Percentiles rank a stretch among this genome's conserved stretches.
phyloP scores from a whole-genome alignment of 805 yeast genomes.

The Saccharomyces jurei region DNA sequence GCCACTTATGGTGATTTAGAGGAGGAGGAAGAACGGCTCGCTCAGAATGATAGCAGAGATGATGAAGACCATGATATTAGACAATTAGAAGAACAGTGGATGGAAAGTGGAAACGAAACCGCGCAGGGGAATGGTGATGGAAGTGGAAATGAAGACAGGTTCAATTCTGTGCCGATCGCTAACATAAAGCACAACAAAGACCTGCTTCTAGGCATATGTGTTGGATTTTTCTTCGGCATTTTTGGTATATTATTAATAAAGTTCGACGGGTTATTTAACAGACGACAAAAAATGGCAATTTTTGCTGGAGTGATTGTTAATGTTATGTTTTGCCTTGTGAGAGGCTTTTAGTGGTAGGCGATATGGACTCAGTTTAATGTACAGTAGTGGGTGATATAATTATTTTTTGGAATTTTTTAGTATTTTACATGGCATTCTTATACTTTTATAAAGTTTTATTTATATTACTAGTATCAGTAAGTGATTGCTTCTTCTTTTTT shows the following conservation, averaged over 20 bases:
- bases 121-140: slow-evolving; percentile 49
- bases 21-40: slow-evolving; percentile 8
- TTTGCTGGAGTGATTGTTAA: slow-evolving; percentile 65
- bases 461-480: neutral
- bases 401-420: neutral
- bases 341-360: slow-evolving; percentile 22
- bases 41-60: slow-evolving; percentile 8
- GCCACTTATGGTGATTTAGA: slow-evolving; percentile 50
- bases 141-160: slow-evolving; percentile 38
- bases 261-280: slow-evolving; percentile 53
- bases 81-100: slow-evolving; percentile 81
- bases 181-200: slow-evolving; percentile 51
- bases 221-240: slow-evolving; percentile 74
- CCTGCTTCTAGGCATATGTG: slow-evolving; percentile 55
- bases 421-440: neutral
- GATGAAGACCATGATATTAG: slow-evolving; percentile 40
- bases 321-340: slow-evolving; percentile 53
- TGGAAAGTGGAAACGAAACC: slow-evolving; percentile 54
- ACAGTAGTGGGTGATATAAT: neutral
- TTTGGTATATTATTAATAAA: slow-evolving; percentile 55
- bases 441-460: neutral
- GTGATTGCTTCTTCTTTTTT: neutral
- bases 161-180: slow-evolving; percentile 34
- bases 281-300: slow-evolving; percentile 58
- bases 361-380: neutral